These are phyloP conservation scores for Penicillium lividum DNA, from an alignment of 495 filamentous ascomycete genomes.

Conservation along the genomic window DNA sequence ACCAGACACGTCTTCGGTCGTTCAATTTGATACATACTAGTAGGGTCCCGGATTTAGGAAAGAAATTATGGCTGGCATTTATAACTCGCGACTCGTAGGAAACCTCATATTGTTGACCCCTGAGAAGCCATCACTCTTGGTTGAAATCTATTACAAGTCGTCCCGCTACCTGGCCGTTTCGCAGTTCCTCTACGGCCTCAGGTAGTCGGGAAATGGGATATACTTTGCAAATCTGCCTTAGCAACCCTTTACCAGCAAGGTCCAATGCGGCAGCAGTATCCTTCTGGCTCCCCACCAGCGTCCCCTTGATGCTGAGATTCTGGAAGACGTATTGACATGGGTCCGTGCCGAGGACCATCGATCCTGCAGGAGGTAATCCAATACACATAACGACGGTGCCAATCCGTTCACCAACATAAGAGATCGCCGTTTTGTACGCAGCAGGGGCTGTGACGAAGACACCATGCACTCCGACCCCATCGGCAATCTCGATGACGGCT, in stretches of 20 bases:
- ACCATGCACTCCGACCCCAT: conserved; percentile 50
- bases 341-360: conserved; percentile 39
- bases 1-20: too few species aligned
- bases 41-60: too few species aligned
- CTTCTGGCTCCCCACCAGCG: conserved; percentile 47
- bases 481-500: conserved; percentile 41
- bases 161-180: conserved; percentile 46
- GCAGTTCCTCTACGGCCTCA: conserved; percentile 41
- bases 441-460: conserved; percentile 52
- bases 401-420: conserved; percentile 37
- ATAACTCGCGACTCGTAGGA: too few species aligned
- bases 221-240: conserved; percentile 42
- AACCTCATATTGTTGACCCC: too few species aligned
- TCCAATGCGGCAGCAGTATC: conserved; percentile 48
- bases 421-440: conserved; percentile 42
- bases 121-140: too few species aligned
- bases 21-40: too few species aligned
- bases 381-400: conserved; percentile 48
- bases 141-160: conserved; percentile 54
- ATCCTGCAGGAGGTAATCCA: conserved; percentile 32
- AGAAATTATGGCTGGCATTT: too few species aligned
- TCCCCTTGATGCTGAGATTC: conserved; percentile 47
- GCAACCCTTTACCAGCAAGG: conserved; percentile 46
- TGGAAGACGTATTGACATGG: conserved; percentile 43
- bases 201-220: conserved; percentile 42